phyloP scores from a whole-genome alignment of 805 yeast species.

The Candida adriatica region DNA sequence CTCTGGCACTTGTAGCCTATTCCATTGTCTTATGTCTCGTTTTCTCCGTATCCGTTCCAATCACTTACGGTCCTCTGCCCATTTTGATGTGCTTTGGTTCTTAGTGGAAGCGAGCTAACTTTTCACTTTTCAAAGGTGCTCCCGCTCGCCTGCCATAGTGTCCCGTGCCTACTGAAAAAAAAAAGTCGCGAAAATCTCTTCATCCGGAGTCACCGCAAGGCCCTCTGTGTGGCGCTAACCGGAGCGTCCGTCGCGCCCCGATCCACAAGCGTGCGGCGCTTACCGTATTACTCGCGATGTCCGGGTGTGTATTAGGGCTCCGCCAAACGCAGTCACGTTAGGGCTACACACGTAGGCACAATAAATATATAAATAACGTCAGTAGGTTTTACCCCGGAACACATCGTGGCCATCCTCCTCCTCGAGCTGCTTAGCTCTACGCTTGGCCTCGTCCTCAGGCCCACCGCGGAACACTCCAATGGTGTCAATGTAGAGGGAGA shows the following conservation, averaged over 20 bases:
- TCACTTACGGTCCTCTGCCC: slow-evolving; percentile 29
- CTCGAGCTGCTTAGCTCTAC: slow-evolving; percentile 9
- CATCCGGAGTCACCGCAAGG: no score
- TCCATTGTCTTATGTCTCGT: neutral
- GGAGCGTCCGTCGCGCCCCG: neutral
- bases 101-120: no score
- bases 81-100: slow-evolving; percentile 18
- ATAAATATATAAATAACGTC: neutral
- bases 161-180: no score
- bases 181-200: neutral
- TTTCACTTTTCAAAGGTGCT: slow-evolving; percentile 11
- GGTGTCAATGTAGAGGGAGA: slow-evolving; percentile 61
- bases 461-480: slow-evolving; percentile 60
- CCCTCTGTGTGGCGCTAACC: slow-evolving; percentile 10
- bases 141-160: neutral
- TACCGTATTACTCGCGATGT: neutral
- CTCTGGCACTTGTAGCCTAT: neutral
- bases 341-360: no score
- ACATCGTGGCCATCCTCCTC: slow-evolving; percentile 9
- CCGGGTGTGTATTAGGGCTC: neutral
- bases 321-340: no score
- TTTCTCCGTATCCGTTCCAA: neutral
- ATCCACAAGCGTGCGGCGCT: slow-evolving; percentile 1
- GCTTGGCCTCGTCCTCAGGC: slow-evolving; percentile 15
- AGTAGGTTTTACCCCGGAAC: slow-evolving; percentile 8